Base-by-base conservation (phyloP, 352 stramenopile species). In the Saprolegnia diclina region DNA sequence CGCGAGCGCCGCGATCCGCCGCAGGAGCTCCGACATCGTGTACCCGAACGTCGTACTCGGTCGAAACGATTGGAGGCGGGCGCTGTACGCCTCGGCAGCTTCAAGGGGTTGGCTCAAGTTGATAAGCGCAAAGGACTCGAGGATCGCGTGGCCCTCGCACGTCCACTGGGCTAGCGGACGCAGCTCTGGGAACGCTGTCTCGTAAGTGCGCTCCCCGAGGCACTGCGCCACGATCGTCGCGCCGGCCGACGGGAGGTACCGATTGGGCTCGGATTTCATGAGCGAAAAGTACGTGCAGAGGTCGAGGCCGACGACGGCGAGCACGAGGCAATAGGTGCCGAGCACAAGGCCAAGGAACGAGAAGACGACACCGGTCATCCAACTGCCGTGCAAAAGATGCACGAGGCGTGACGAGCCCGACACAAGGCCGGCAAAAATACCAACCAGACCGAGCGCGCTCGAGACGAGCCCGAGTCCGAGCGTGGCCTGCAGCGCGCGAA, bases 381-480 rank as follows among this genome's bases (percentile, higher is more conserved):
- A 66, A 21, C 57, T 66, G 3, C 26, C 13, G 29, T 55, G 57
- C 21, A 66, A 32, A 29, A 63, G 16, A 32, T 63, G 26, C 9
- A 56, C 19, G 13, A 21, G 48, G 1, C 13, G 35, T 3, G 37
- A 54, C 1, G 38, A 26, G 40, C 13, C n/a, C 37, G 57, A 56
- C 16, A 0, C 37, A 13, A 53, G 44, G n/a, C 57, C 44, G 22
- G 48, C 37, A 5, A 55, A 21, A 21, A 45, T 32, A 38, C 57
- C 57, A 21, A 54, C 21, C 5, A 55, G 14, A 21, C 19, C 57
- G 1, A 54, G 32, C 4, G 35, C n/a, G 57, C 37, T 37, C 11
- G 44, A 21, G 35, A 35, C 40, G 5, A 66, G 14, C 13, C 19
- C 57, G n/a, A 55, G 9, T 7, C 22, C 13, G 21, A 66, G 50